These are phyloP conservation scores for Hemisphaericaspora nanyangensis DNA, from an alignment of 805 yeast species.

Conservation along the genomic window DNA sequence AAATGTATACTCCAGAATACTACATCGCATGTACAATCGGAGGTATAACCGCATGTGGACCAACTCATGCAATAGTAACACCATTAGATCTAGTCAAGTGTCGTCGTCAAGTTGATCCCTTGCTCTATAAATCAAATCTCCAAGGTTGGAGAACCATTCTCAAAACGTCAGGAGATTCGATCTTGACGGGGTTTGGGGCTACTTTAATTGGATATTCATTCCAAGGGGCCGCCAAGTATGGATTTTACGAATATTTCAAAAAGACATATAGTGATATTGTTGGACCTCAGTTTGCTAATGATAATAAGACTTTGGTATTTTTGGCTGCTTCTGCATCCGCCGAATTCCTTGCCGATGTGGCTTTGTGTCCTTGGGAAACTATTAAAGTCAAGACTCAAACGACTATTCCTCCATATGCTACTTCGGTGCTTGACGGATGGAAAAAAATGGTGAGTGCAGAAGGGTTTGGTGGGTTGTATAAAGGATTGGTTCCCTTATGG, in stretches of 20 bases:
- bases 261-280: constrained; percentile 64
- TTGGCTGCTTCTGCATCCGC: constrained; percentile 90
- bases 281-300: constrained; percentile 58
- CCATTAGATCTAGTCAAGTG: constrained; percentile 93
- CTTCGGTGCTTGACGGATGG: constrained; percentile 62
- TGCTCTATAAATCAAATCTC: constrained; percentile 67
- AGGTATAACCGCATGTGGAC: constrained; percentile 89
- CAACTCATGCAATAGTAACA: constrained; percentile 90
- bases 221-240: constrained; percentile 98
- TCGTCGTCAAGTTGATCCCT: constrained; percentile 81
- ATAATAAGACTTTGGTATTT: constrained; percentile 70
- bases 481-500: constrained; percentile 92
- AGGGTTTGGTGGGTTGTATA: constrained; percentile 74
- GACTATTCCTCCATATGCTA: constrained; percentile 80
- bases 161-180: constrained; percentile 71
- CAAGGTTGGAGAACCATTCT: constrained; percentile 81
- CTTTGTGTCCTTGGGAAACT: constrained; percentile 92
- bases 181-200: constrained; percentile 88
- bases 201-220: constrained; percentile 89
- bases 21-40: constrained; percentile 73
- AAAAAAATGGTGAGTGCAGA: constrained; percentile 60
- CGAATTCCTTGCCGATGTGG: constrained; percentile 86
- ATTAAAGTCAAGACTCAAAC: constrained; percentile 94
- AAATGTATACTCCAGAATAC: constrained; percentile 58
- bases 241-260: constrained; percentile 90